A percentile compares a stretch with the other conserved stretches of the same genome.
Evolutionary conservation across 192 early-diverging fungal species (phyloP).

Genomic region (Gaertneriomyces semiglobifer): DNA sequence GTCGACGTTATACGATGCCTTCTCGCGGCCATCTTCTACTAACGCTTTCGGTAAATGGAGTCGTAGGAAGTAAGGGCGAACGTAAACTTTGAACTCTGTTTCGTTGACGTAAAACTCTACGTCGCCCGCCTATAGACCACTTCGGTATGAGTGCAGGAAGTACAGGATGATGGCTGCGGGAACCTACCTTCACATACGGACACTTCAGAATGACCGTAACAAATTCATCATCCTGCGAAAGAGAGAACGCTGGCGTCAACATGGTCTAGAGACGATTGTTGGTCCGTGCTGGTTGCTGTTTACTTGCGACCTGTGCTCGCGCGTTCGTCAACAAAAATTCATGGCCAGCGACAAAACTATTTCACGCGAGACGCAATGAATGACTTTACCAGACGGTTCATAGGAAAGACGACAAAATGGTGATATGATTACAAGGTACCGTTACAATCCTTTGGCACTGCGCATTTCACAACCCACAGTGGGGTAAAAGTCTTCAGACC

Average conservation of each 20-base stretch:
- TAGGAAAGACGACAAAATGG: no score
- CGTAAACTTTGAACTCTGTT: slow-evolving; percentile 59
- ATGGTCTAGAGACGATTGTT: slow-evolving; percentile 43
- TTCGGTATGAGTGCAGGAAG: no score
- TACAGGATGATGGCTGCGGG: neutral
- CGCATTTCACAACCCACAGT: no score
- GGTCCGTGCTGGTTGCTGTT: neutral
- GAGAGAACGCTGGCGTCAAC: slow-evolving; percentile 85
- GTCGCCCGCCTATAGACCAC: slow-evolving; percentile 62
- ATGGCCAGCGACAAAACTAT: no score
- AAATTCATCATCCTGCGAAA: slow-evolving; percentile 72
- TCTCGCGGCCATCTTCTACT: slow-evolving; percentile 80
- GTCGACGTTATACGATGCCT: slow-evolving; percentile 75
- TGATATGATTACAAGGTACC: no score
- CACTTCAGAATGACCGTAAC: slow-evolving; percentile 74
- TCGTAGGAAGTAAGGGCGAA: slow-evolving; percentile 32
- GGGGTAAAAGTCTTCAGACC: no score
- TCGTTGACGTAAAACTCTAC: slow-evolving; percentile 84
- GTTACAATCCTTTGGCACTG: no score
- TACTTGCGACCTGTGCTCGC: no score
- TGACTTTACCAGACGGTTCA: no score
- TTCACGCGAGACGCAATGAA: no score
- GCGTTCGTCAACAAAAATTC: no score
- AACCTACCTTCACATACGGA: slow-evolving; percentile 71
- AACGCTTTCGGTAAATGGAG: slow-evolving; percentile 78